Evolutionary conservation across 2,329 filamentous ascomycete genomes (phyloP), one percentile per base, ranked within the genome.

Genomic region (Didymella keratinophila): DNA sequence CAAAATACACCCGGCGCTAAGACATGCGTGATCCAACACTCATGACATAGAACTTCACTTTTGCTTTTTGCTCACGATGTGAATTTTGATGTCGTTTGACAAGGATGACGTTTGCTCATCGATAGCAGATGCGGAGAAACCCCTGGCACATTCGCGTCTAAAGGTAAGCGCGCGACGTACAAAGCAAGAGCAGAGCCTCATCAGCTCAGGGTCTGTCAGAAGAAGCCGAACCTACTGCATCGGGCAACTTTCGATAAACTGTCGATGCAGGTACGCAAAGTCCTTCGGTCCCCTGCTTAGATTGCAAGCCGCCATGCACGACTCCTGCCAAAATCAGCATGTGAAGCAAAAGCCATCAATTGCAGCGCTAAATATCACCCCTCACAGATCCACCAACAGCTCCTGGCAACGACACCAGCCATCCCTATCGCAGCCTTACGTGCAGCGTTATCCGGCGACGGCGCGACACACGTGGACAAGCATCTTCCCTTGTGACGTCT

Each of bases 331-430:
- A 32, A 61, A 52, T 30, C 25, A 56, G 54, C 51, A 60, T 60
- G 53, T 56, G 34, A 25, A 48, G 27, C 37, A 37, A 44, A 16
- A 20, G 14, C 44, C 46, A 52, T 65, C 43, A 54, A 61, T 61
- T 53, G 28, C 60, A 46, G 55, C 62, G 46, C 62, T 63, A 59
- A 53, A 53, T 21, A 50, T 37, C 60, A 52, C 52, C 59, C 23
- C 54, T 60, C 60, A 51, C 55, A 60, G 60, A 49, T 54, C 52
- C 25, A 56, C 52, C 44, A 44, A 49, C 57, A 53, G 44, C 46
- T 52, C 47, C 37, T 28, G 25, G 14, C 25, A 21, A 49, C 28
- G 37, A 28, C 32, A 23, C 37, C 41, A 42, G 36, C 50, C 46
- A 48, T 49, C 39, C 49, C 52, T 61, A 34, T 63, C 52, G 36